Evolutionary conservation across 805 yeast species (phyloP), one percentile per base, ranked within the genome.

Genomic region (Wickerhamomyces subpelliculosus): DNA sequence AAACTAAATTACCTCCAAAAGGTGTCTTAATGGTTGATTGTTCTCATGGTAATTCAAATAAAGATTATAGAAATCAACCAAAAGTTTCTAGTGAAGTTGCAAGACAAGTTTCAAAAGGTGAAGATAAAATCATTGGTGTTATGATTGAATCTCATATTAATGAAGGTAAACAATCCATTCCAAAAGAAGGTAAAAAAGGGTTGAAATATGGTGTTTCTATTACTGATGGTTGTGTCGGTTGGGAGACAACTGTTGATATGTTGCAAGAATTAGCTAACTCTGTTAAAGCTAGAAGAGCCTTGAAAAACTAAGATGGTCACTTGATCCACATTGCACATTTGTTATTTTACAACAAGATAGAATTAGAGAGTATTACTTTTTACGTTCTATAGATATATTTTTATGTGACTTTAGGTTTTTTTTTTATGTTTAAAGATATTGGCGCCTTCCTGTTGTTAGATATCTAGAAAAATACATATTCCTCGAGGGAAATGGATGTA

Each of bases 21-120:
- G 70, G 72, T 39, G 70, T 65, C 36, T 62, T 87, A 53, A 93
- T 93, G 98, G 84, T 93, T 45, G 98, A 93, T 67, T 93, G 96
- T 67, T 89, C 97, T 34, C 98, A 93, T 65, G 98, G 96, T 54
- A 93, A 93, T 72, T 88, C 97, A 27, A 79, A 73, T 64, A 93
- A 93, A 67, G 93, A 93, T 68, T 88, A 76, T 80, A 76, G 79
- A 60, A 93, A 93, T 69, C 98, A 93, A 69, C 97, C 98, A 42
- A 79, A 73, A 62, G 98, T 93, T n/a, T 80, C 87, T 48, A 67
- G 73, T 22, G 77, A 72, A 41, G 93, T 90, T 39, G 87, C 90
- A 35, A 78, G 76, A 49, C 97, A 93, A 67, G 70, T 90, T 34
- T 65, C 84, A 27, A 68, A 65, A 22, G 98, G 98, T 54, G 95